Evolutionary conservation across 768 basidiomycete genomes (phyloP), one percentile per base, ranked within the genome.

Genomic region (Myochromella boudieri): DNA sequence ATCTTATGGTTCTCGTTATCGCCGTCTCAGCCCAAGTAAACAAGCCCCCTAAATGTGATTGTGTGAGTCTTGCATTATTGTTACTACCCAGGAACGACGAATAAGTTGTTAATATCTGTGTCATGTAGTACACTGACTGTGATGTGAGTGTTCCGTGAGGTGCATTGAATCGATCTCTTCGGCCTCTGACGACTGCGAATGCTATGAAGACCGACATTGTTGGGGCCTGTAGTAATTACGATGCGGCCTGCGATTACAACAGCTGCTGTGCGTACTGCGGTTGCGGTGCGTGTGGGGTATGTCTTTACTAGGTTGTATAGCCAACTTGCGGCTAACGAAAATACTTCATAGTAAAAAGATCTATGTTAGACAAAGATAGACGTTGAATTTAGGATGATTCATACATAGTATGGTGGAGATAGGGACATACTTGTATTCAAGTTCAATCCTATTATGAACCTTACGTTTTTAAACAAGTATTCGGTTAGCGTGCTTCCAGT

Each of bases 211-310:
- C 43, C 32, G 32, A 44, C 26, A 17, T 44, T 20, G 32, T 21
- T 14, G 43, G 43, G 4, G 43, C 43, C 26, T 44, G 43, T 22
- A 44, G 43, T 17, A 44, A 44, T 22, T 44, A 44, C 17, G 43
- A 44, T 22, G 1, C 43, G 4, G 31, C 31, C 12, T 44, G 43
- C 21, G 43, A 44, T 27, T 44, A 37, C 14, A 44, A 22, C 25
- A 34, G 43, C 43, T 44, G 43, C 43, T 44, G 43, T 25, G 43
- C 32, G 2, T 44, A 37, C 32, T 44, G 43, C 21, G 43, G 43
- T 21, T 44, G 43, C 31, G 43, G 43, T 33, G 43, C 43, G 12
- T 44, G 43, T 22, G 11, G 11, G n/a, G 43, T 44, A 34, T 9
- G 43, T 44, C 34, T 25, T 44, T n/a, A n/a, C n/a, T n/a, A n/a